Base-by-base conservation (phyloP, 805 yeast genomes). In the Blastobotrys robertii region DNA sequence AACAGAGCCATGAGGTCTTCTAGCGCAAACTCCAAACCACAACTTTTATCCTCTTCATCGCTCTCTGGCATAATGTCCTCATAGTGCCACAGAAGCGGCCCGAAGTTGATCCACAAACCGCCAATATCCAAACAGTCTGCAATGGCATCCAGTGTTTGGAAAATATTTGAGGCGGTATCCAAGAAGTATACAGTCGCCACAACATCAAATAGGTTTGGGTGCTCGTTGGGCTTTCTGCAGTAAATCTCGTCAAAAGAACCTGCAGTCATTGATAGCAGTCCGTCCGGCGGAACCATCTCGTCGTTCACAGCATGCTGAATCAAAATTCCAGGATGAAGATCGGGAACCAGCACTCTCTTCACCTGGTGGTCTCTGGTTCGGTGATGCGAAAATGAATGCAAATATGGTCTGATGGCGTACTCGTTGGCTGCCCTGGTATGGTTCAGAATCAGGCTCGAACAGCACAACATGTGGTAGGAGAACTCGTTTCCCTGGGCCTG, bases 41-140 rank as follows among this genome's bases (percentile, higher is more conserved):
- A 33, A n/a, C 47, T 35, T 13, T 50, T 34, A 14, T 46, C 53
- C 11, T 44, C 48, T 16, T 44, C 45, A 7, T 32, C 44, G 19
- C 30, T 33, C 16, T 55, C 73, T 69, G 34, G 94, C 79, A 37
- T 86, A 1, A 85, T 76, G 1, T 96, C 97, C 50, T 80, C 87
- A 54, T 70, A 77, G 58, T 82, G 90, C 67, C 92, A 90, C 59
- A 88, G 83, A 47, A 92, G 67, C 0, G 98, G 98, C 0, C 98
- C 98, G 10, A 79, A 69, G 57, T 92, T 90, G 49, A 90, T 76
- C 97, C 97, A 90, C 34, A 72, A 67, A 0, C 84, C 80, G 22
- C 66, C 66, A 3, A 70, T 70, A 11, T 65, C 65, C 8, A 68
- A 62, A 30, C 80, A 53, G 8, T 59, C 53, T 44, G 73, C 72